Evolutionary conservation across 345 rosid genomes (phyloP), one percentile per base, ranked within the genome.

Genomic region (Anacardium occidentale): DNA sequence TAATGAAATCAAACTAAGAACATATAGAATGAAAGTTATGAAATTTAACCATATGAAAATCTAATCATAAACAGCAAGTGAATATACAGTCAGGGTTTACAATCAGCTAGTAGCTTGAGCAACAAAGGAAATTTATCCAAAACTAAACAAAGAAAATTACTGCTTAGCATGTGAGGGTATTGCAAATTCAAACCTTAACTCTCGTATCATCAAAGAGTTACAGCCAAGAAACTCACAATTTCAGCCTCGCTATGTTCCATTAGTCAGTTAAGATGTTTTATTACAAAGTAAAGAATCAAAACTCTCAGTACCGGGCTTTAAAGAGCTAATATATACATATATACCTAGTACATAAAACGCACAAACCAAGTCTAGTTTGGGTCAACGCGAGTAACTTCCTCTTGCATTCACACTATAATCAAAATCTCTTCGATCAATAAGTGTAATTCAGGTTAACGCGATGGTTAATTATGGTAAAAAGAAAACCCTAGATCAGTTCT

Each of bases 381-480:
- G 22, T 29, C 44, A 32, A 32, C 3, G 45, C 10, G 10, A 60
- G 10, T 60, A 8, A 59, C 7, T 59, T 8, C 37, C 20, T 15
- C 57, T 53, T 18, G 5, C 1, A 5, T 52, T 52, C 56, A 52
- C 18, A 21, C 10, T 5, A 5, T 4, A 53, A 2, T 53, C 6
- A 53, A 53, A 34, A 61, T 17, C 18, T n/a, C 37, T 22, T 7
- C 21, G 2, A 64, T 29, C 54, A 18, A 22, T 7, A 40, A 32
- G 24, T 69, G n/a, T 17, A 47, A 68, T 69, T 24, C 6, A 26
- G 54, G 54, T 56, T 24, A 69, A 69, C 32, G 18, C 14, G 12
- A 17, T 32, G 21, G n/a, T 25, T 56, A 54, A 57, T 24, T 12
- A 24, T 44, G 40, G 45, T 42, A 9, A 17, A 17, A 57, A 21